Evolutionary conservation across 2,329 filamentous ascomycete species (phyloP).

Genomic region (Septoria petroselini): DNA sequence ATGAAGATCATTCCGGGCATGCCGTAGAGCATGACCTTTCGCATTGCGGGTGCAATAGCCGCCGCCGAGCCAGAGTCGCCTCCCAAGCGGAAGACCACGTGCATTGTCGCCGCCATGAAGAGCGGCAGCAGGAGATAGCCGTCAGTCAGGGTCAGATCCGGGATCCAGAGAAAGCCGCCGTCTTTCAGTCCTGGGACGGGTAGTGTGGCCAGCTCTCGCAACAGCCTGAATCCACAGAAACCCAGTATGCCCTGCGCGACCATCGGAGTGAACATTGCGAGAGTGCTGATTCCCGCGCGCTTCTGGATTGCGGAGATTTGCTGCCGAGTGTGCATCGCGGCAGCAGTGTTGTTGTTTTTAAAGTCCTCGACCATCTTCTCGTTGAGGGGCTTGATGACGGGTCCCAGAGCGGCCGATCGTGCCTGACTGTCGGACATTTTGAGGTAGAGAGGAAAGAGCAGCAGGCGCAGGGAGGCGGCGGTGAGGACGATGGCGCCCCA

Average conservation of each 20-base stretch:
- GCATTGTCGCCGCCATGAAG: constrained; percentile 36
- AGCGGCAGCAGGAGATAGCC: constrained; percentile 72
- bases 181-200: constrained; percentile 75
- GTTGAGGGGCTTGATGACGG: constrained; percentile 55
- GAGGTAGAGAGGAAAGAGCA: constrained; percentile 65
- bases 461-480: constrained; percentile 61
- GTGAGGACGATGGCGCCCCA: constrained; percentile 68
- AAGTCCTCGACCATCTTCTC: constrained; percentile 52
- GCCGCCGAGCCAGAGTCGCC: constrained; percentile 47
- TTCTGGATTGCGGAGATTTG: constrained; percentile 54
- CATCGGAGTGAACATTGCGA: constrained; percentile 55
- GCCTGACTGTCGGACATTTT: constrained; percentile 60
- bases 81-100: constrained; percentile 42
- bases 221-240: constrained; percentile 74
- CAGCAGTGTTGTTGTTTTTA: constrained; percentile 47
- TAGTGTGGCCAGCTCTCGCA: constrained; percentile 69
- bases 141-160: constrained; percentile 71
- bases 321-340: constrained; percentile 46
- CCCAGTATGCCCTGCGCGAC: constrained; percentile 66
- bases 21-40: constrained; percentile 45
- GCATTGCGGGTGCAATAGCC: constrained; percentile 34
- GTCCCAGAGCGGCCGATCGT: constrained; percentile 60
- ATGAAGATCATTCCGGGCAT: constrained; percentile 54
- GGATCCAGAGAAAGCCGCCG: constrained; percentile 73
- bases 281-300: constrained; percentile 53